phyloP scores from a whole-genome alignment of 176 grass and related monocot genomes.

The Rhynchospora pubera region DNA sequence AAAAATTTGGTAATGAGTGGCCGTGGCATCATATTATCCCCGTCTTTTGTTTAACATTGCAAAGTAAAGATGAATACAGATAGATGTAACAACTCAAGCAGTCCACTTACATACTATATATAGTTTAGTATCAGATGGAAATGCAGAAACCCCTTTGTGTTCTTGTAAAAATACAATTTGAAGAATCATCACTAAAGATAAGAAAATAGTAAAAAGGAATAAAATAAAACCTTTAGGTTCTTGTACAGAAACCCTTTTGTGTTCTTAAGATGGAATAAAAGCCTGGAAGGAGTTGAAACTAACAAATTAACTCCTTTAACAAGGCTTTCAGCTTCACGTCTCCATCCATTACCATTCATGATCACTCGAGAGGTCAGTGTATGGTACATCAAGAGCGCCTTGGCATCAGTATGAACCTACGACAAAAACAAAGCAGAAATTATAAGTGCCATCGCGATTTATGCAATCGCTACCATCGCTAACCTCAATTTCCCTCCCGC shows the following conservation, averaged over 20 bases:
- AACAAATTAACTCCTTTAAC: constrained; percentile 31
- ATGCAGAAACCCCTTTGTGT: too few relatives aligned
- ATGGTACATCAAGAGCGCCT: constrained; percentile 40
- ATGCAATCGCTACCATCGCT: too few relatives aligned
- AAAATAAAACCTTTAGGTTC: constrained; percentile 23
- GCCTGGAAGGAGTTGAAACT: constrained; percentile 35
- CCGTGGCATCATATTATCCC: neutral
- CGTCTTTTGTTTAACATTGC: neutral
- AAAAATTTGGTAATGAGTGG: neutral
- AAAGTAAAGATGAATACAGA: too few relatives aligned
- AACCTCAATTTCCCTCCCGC: too few relatives aligned
- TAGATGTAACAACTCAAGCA: too few relatives aligned
- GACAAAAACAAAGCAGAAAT: neutral
- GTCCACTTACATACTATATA: neutral
- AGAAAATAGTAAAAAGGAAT: neutral
- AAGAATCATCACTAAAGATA: neutral
- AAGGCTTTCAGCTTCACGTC: constrained; percentile 29
- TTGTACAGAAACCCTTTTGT: constrained; percentile 36
- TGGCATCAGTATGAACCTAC: neutral
- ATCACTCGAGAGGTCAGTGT: constrained; percentile 32
- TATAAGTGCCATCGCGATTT: too few relatives aligned
- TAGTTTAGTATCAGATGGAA: neutral
- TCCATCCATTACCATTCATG: constrained; percentile 22
- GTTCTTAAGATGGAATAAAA: constrained; percentile 42
- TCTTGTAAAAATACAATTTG: neutral